Conservation (phyloP, 2,329 filamentous ascomycete genomes). For the Xenoacremonium recifei region DNA sequence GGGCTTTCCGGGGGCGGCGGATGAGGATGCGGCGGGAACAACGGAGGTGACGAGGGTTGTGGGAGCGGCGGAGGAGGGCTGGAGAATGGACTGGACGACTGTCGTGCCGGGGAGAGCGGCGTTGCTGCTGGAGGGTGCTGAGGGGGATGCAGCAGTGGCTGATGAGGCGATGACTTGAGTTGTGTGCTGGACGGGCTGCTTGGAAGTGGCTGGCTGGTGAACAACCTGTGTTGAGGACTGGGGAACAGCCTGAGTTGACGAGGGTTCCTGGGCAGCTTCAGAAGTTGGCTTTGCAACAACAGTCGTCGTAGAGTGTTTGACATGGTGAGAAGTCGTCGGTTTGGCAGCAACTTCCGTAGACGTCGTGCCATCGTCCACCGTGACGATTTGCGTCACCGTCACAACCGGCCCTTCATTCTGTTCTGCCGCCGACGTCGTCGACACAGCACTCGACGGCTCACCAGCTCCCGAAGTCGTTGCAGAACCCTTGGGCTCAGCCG, state of each 20-base stretch:
- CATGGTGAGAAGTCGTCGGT: constrained; percentile 8
- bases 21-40: constrained; percentile 10
- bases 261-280: constrained; percentile 6
- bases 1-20: constrained; percentile 15
- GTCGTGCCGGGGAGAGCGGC: too few relatives aligned
- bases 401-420: constrained; percentile 22
- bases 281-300: background rate
- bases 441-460: background rate
- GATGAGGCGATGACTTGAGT: background rate
- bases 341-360: constrained; percentile 6
- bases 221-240: background rate
- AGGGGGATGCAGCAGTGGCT: background rate
- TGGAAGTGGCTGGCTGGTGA: background rate
- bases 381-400: constrained; percentile 30
- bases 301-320: constrained; percentile 2
- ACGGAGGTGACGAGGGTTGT: constrained; percentile 7
- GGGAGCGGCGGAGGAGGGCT: constrained; percentile 6
- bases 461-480: constrained; percentile 4
- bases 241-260: background rate
- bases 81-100: background rate
- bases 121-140: background rate
- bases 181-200: background rate
- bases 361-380: constrained; percentile 19
- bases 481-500: constrained; percentile 1
- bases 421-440: background rate